Conservation (phyloP, 345 rosid genomes). For the Eutrema japonicum region DNA sequence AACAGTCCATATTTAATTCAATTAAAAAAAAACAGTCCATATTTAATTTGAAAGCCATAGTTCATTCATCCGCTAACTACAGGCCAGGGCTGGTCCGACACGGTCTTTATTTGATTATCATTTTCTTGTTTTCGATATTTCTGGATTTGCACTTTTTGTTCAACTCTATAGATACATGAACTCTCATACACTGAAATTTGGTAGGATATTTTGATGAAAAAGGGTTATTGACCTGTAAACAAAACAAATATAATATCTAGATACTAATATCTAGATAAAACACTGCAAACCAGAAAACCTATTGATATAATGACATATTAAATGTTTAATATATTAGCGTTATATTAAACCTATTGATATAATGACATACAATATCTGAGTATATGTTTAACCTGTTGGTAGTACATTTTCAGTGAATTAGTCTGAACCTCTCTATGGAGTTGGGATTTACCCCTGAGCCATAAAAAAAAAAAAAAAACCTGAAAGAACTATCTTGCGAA, state of each 20-base stretch:
- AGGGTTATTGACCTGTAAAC: background rate
- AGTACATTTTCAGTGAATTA: too few relatives aligned
- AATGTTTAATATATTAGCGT: too few relatives aligned
- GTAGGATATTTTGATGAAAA: slow-evolving; percentile 38
- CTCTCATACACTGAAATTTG: slow-evolving; percentile 14
- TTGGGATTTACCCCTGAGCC: too few relatives aligned
- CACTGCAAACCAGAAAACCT: background rate
- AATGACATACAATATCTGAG: too few relatives aligned
- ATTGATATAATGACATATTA: too few relatives aligned
- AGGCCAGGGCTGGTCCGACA: slow-evolving; percentile 37
- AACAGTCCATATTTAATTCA: slow-evolving; percentile 35
- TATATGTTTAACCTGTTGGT: too few relatives aligned
- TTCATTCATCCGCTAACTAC: slow-evolving; percentile 27
- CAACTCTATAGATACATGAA: slow-evolving; percentile 19
- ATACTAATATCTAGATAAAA: background rate
- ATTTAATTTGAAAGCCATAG: slow-evolving; percentile 37
- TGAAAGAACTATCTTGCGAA: too few relatives aligned
- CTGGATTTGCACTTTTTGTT: slow-evolving; percentile 32
- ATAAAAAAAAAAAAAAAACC: too few relatives aligned
- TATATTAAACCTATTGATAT: too few relatives aligned
- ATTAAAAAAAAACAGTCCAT: slow-evolving; percentile 31
- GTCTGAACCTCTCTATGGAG: too few relatives aligned
- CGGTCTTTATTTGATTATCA: slow-evolving; percentile 21
- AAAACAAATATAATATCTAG: slow-evolving; percentile 1
- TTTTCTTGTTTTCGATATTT: slow-evolving; percentile 15